These are phyloP conservation scores for Xylaria nigripes DNA, from an alignment of 495 filamentous ascomycete species.

Conservation along the genomic window DNA sequence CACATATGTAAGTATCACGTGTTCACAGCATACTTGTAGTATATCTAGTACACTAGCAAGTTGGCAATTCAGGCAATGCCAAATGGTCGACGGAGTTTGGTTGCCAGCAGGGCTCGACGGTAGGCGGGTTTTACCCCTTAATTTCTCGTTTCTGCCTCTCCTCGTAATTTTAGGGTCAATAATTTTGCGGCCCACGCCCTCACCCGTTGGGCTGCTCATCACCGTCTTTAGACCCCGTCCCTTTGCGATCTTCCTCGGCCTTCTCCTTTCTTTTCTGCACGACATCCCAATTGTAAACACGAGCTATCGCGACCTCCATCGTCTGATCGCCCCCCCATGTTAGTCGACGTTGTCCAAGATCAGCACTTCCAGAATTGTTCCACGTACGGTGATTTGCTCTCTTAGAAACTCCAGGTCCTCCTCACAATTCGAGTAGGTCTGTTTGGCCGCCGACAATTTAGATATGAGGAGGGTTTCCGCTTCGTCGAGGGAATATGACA, in stretches of 20 bases:
- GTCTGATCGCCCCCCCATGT: constrained; percentile 51
- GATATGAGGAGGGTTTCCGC: constrained; percentile 69
- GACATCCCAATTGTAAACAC: constrained; percentile 99
- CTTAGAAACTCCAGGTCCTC: constrained; percentile 94
- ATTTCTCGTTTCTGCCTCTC: constrained; percentile 8
- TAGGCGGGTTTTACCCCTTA: not conserved
- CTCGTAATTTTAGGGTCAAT: not conserved
- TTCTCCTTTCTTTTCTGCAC: constrained; percentile 89
- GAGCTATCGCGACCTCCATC: constrained; percentile 88
- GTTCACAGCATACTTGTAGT: too few relatives aligned
- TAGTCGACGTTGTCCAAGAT: not conserved
- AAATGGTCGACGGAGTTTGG: not conserved
- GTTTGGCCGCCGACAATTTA: constrained; percentile 71
- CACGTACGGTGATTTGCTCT: constrained; percentile 83
- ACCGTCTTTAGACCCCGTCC: constrained; percentile 26
- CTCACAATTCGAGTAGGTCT: constrained; percentile 74
- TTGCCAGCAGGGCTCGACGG: not conserved
- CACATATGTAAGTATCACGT: too few relatives aligned
- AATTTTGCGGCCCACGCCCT: constrained; percentile 2
- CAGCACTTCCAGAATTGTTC: not conserved
- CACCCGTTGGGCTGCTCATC: constrained; percentile 26
- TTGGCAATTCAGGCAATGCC: not conserved
- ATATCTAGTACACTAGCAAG: not conserved
- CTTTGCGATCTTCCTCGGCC: constrained; percentile 49
- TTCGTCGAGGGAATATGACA: constrained; percentile 84